These are phyloP conservation scores for Arabidopsis suecica DNA, from an alignment of 345 rosid genomes.

Conservation along the genomic window DNA sequence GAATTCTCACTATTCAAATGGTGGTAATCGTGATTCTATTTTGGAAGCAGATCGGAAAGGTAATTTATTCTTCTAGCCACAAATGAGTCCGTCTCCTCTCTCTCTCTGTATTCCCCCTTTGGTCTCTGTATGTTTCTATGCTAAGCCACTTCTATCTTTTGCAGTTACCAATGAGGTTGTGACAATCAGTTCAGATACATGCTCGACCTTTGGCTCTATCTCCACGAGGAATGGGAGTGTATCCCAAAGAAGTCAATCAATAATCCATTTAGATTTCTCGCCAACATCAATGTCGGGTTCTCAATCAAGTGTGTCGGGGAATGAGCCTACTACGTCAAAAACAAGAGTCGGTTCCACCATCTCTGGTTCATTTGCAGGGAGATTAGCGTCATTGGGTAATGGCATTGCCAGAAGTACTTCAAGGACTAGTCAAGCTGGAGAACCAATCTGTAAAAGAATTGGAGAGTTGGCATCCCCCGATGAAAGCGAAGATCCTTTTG, in stretches of 20 bases:
- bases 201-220: slow-evolving; percentile 52
- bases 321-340: slow-evolving; percentile 53
- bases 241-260: slow-evolving; percentile 57
- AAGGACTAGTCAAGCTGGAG: slow-evolving; percentile 53
- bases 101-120: background rate
- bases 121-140: slow-evolving; percentile 18
- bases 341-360: slow-evolving; percentile 58
- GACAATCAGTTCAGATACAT: slow-evolving; percentile 60
- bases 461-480: slow-evolving; percentile 50
- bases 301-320: slow-evolving; percentile 52
- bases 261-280: slow-evolving; percentile 46
- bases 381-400: slow-evolving; percentile 51
- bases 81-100: slow-evolving; percentile 18
- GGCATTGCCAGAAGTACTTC: slow-evolving; percentile 50
- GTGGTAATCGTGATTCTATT: slow-evolving; percentile 50
- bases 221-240: slow-evolving; percentile 49
- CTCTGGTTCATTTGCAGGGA: slow-evolving; percentile 60
- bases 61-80: slow-evolving; percentile 40
- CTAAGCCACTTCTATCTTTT: slow-evolving; percentile 41
- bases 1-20: slow-evolving; percentile 48
- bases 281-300: slow-evolving; percentile 52
- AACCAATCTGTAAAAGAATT: slow-evolving; percentile 49
- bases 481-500: slow-evolving; percentile 80
- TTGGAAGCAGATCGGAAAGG: slow-evolving; percentile 55
- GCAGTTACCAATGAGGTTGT: slow-evolving; percentile 67